Base-by-base conservation (phyloP, 768 basidiomycete species). In the Auricularia auricula-judae region DNA sequence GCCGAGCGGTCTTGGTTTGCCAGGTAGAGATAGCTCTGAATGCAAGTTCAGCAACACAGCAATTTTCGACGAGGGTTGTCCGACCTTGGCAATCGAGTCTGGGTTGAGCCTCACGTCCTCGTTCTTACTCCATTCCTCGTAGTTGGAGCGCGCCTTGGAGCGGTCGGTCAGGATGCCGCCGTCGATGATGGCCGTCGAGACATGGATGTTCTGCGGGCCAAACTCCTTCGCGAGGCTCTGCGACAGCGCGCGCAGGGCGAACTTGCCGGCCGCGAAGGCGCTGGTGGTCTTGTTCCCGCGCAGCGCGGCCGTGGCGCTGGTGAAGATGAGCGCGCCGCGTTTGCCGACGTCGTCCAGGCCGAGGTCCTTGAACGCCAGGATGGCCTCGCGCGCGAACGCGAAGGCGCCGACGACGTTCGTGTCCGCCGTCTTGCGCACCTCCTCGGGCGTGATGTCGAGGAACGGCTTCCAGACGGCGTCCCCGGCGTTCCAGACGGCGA, bases 191-290 rank as follows among this genome's bases (percentile, higher is more conserved):
- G 80, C 79, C 86, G 89, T 87, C 8, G 87, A 81, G 33, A 71
- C 69, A 72, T 90, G 88, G 61, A 90, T 89, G 68, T 88, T 85
- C 54, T 88, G 76, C 72, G 84, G 84, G 29, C 84, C 84, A 70
- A 88, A 89, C 70, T 90, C 88, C 73, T 89, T 89, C 10, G 84
- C 82, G 70, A 89, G 72, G 67, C 87, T 87, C 74, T 90, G 88
- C 0, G 83, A 81, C 59, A 90, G 75, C 0, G 84, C 84, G 53
- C 88, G 76, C 39, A 83, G 42, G 3, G 81, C 88, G 62, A 81
- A 82, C 71, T 89, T 89, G 0, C 82, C 82, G 2, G 86, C 82
- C 3, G 88, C 78, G 68, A 89, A 85, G 1, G 78, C 81, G 62
- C 85, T 85, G 0, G 86, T 87, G 0, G 74, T 74, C 3, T 75